These are phyloP conservation scores for Taphrina flavorubra DNA, from an alignment of 1,139 yeast species.

Conservation along the genomic window DNA sequence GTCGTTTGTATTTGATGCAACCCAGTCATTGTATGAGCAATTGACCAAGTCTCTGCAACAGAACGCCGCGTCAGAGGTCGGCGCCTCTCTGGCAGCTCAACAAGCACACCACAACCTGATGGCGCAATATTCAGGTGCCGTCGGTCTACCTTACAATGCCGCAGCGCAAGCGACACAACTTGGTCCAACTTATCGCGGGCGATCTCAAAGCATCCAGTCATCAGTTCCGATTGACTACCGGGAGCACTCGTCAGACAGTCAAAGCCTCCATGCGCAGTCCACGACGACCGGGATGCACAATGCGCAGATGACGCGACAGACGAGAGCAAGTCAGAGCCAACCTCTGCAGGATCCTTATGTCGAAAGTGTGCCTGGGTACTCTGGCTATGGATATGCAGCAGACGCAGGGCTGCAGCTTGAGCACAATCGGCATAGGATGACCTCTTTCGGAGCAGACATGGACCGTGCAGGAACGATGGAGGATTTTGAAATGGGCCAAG, in stretches of 20 bases:
- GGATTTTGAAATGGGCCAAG: neutral
- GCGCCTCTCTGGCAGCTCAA: slow-evolving; percentile 41
- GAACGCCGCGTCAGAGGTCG: slow-evolving; percentile 43
- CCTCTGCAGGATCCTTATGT: neutral
- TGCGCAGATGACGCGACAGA: neutral
- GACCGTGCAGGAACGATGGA: neutral
- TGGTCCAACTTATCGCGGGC: slow-evolving; percentile 16
- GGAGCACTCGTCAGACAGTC: slow-evolving; percentile 11
- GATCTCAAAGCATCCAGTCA: slow-evolving; percentile 36
- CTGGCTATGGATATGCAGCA: neutral
- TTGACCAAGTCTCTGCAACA: slow-evolving; percentile 48
- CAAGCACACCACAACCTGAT: slow-evolving; percentile 35
- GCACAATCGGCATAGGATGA: neutral
- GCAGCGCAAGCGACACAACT: slow-evolving; percentile 8
- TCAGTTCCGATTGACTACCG: slow-evolving; percentile 34
- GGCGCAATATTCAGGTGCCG: slow-evolving; percentile 14
- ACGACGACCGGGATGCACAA: neutral
- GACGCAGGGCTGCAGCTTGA: neutral
- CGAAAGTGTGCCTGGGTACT: neutral
- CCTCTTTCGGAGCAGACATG: neutral
- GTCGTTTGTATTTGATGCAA: slow-evolving; percentile 53
- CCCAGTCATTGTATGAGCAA: slow-evolving; percentile 54
- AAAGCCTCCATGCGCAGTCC: neutral
- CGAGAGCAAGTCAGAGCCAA: neutral
- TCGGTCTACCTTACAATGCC: neutral